These are phyloP conservation scores for Rhizopogon rudus DNA, from an alignment of 768 basidiomycete species.

Conservation along the genomic window DNA sequence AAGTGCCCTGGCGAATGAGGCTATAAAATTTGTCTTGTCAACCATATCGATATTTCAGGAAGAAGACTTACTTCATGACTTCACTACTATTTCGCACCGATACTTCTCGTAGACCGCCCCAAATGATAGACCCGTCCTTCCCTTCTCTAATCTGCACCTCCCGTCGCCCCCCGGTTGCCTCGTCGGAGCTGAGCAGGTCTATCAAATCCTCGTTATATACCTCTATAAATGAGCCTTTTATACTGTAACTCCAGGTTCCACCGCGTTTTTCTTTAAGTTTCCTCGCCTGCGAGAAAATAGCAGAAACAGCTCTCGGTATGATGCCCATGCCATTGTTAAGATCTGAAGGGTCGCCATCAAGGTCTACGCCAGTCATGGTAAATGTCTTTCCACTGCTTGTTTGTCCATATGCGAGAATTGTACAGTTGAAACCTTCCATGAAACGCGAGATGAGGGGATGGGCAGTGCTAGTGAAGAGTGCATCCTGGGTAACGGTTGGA, in stretches of 20 bases:
- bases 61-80: slow-evolving; percentile 80
- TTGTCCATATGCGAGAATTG: slow-evolving; percentile 36
- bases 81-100: slow-evolving; percentile 78
- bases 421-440: slow-evolving; percentile 94
- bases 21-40: slow-evolving; percentile 35
- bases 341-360: slow-evolving; percentile 83
- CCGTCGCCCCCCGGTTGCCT: slow-evolving; percentile 58
- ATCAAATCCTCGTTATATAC: slow-evolving; percentile 99
- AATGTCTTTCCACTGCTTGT: slow-evolving; percentile 43
- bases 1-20: slow-evolving; percentile 83
- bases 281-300: slow-evolving; percentile 76
- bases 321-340: slow-evolving; percentile 87
- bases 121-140: slow-evolving; percentile 94
- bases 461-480: slow-evolving; percentile 81
- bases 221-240: slow-evolving; percentile 95
- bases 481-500: slow-evolving; percentile 80
- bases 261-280: slow-evolving; percentile 75
- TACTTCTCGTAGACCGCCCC: slow-evolving; percentile 93
- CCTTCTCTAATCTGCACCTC: slow-evolving; percentile 97
- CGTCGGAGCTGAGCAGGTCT: slow-evolving; percentile 81
- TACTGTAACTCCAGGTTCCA: slow-evolving; percentile 66
- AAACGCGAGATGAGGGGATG: slow-evolving; percentile 84
- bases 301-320: slow-evolving; percentile 88
- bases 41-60: slow-evolving; percentile 2
- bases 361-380: slow-evolving; percentile 95